A percentile compares a stretch with the other conserved stretches of the same genome.
These are phyloP conservation scores for Glutinoglossum americanum DNA, from an alignment of 495 filamentous ascomycete species.

Conservation along the genomic window DNA sequence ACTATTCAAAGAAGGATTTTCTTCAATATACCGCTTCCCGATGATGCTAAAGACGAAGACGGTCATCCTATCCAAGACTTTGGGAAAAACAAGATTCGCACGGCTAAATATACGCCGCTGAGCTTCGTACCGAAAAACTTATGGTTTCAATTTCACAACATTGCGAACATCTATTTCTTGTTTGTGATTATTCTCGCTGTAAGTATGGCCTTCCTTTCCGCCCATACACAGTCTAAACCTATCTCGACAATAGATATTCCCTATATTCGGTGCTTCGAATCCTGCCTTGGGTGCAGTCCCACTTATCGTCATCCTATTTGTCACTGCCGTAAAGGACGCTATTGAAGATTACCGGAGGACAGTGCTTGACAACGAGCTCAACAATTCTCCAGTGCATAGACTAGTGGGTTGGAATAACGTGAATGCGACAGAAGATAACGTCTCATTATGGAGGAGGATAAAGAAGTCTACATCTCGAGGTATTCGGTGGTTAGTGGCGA, in stretches of 20 bases:
- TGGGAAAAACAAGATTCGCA: constrained; percentile 88
- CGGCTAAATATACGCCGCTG: constrained; percentile 87
- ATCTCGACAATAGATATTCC: constrained; percentile 47
- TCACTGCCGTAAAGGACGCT: constrained; percentile 90
- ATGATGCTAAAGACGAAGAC: constrained; percentile 61
- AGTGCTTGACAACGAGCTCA: constrained; percentile 77
- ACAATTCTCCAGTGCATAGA: constrained; percentile 88
- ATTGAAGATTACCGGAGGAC: constrained; percentile 94
- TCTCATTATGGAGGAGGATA: constrained; percentile 68
- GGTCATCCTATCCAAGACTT: constrained; percentile 49
- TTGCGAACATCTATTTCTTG: constrained; percentile 95
- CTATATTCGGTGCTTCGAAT: constrained; percentile 83
- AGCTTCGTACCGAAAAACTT: constrained; percentile 96
- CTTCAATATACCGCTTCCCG: constrained; percentile 71
- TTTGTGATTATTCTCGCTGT: constrained; percentile 89
- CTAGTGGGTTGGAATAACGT: constrained; percentile 80
- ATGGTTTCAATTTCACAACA: constrained; percentile 94
- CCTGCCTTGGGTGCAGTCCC: constrained; percentile 80
- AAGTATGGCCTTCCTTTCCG: constrained; percentile 20
- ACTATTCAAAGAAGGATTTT: constrained; percentile 35
- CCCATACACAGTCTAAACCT: constrained; percentile 3
- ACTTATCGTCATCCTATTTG: constrained; percentile 78
- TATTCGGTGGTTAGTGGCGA: constrained; percentile 34
- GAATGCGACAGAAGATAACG: constrained; percentile 69
- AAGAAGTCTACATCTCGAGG: constrained; percentile 71